phyloP scores from a whole-genome alignment of 495 filamentous ascomycete species.

The Tuber borchii region DNA sequence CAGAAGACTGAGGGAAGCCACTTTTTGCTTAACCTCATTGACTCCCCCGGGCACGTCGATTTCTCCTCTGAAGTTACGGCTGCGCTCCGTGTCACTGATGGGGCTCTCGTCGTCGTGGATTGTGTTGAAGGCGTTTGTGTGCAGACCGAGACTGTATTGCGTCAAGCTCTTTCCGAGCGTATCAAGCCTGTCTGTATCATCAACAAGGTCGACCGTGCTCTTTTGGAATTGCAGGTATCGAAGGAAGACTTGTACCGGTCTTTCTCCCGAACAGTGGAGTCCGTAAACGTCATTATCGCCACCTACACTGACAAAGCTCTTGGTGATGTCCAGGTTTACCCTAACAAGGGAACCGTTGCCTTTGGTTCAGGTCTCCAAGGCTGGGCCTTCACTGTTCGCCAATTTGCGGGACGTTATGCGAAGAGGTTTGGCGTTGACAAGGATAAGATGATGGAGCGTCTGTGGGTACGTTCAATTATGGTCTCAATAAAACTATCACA shows the following conservation, averaged over 20 bases:
- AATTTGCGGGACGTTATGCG: slow-evolving; percentile 92
- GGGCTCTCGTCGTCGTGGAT: slow-evolving; percentile 98
- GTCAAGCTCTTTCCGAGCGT: slow-evolving; percentile 98
- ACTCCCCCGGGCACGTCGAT: slow-evolving; percentile 99
- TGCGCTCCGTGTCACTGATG: slow-evolving; percentile 98
- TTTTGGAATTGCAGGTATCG: slow-evolving; percentile 93
- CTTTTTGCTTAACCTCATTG: slow-evolving; percentile 99
- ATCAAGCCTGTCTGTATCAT: slow-evolving; percentile 99
- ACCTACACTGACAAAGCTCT: slow-evolving; percentile 97
- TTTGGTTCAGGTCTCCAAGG: slow-evolving; percentile 99
- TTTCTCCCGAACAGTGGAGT: slow-evolving; percentile 98
- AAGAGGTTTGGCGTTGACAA: slow-evolving; percentile 99
- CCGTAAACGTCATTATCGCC: slow-evolving; percentile 98
- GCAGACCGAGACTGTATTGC: slow-evolving; percentile 98
- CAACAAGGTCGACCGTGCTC: slow-evolving; percentile 99
- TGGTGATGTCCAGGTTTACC: slow-evolving; percentile 97
- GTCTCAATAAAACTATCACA: neutral
- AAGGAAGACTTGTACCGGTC: slow-evolving; percentile 99
- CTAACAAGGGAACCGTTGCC: slow-evolving; percentile 89
- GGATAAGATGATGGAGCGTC: slow-evolving; percentile 99
- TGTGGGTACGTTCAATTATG: slow-evolving; percentile 64
- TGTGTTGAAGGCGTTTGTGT: slow-evolving; percentile 99
- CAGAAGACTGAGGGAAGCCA: slow-evolving; percentile 81
- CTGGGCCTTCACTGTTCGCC: slow-evolving; percentile 98
- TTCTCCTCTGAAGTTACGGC: slow-evolving; percentile 99